A percentile compares a stretch with the other conserved stretches of the same genome.
Evolutionary conservation across 495 filamentous ascomycete species (phyloP).

Genomic region (Podospora comata): DNA sequence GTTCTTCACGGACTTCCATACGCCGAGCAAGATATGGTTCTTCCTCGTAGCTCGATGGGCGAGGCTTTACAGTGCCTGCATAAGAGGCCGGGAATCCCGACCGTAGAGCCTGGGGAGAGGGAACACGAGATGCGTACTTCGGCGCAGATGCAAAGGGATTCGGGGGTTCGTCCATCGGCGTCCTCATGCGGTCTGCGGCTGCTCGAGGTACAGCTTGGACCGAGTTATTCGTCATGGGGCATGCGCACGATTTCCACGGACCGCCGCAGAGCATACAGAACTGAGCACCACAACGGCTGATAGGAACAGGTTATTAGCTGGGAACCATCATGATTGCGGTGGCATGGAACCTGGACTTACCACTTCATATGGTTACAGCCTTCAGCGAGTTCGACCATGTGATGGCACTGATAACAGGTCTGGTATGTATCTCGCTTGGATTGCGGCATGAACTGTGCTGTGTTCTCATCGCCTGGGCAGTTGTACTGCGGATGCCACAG

Average conservation of each 20-base stretch:
- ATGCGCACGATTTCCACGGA: constrained; percentile 80
- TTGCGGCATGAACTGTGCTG: constrained; percentile 59
- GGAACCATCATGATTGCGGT: neutral
- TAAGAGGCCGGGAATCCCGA: constrained; percentile 22
- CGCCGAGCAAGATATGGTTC: constrained; percentile 49
- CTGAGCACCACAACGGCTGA: constrained; percentile 71
- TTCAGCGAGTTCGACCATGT: constrained; percentile 73
- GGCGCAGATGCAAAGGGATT: constrained; percentile 9
- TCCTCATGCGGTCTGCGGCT: neutral
- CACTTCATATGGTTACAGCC: constrained; percentile 87
- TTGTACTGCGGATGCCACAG: constrained; percentile 65
- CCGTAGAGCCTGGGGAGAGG: constrained; percentile 32
- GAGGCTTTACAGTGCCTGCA: constrained; percentile 27
- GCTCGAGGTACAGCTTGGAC: neutral
- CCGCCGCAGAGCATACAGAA: constrained; percentile 79
- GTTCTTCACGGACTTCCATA: constrained; percentile 56
- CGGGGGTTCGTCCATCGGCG: constrained; percentile 50
- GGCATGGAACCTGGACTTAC: constrained; percentile 43
- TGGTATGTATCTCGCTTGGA: constrained; percentile 73
- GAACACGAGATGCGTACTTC: constrained; percentile 21
- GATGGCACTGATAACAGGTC: constrained; percentile 69
- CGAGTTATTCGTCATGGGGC: constrained; percentile 34
- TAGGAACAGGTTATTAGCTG: constrained; percentile 17
- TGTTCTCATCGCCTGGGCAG: constrained; percentile 70
- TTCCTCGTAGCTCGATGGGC: constrained; percentile 50